Base-by-base conservation (phyloP, 441 rosid genomes). In the Kokia cookei region DNA sequence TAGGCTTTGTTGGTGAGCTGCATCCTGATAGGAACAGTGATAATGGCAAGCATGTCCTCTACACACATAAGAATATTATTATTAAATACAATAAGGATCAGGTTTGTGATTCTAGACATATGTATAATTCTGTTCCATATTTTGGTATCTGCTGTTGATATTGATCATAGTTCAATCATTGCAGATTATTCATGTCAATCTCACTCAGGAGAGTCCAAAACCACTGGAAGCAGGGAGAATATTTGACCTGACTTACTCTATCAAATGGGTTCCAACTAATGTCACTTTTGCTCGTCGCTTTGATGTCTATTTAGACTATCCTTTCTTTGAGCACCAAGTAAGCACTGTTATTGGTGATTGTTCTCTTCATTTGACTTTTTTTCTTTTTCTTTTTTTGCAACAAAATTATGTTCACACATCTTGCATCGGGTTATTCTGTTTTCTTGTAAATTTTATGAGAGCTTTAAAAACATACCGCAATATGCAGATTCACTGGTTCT, bases 281-380 rank as follows among this genome's bases (percentile, higher is more conserved):
- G 61, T 96, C 77, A 83, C 89, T 50, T 96, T 88, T 86, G 93
- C 94, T 11, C 95, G 96, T 27, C 93, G 99, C 65, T 96, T 96
- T 78, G 98, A 95, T 87, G 91, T 95, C 66, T 95, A 93, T 79
- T 86, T 95, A 84, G 99, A 95, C 77, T 90, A 93, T 76, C 97
- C 95, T 11, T 94, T 94, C 87, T 94, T 93, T 74, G 99, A 94
- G 85, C 98, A 94, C 76, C 99, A 94, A 96, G 99, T 94, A 81
- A 68, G 71, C 60, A 19, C 19, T 69, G 64, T 73, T 69, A 22
- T 65, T 58, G 37, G 29, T 63, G 45, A 55, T 67, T 29, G 57
- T 71, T 58, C n/a, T 29, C n/a, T 57, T 40, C 27, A 22, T 47
- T 14, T 12, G 8, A n/a, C 13, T 1, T 24, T 11, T 17, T 11